These are phyloP conservation scores for Liriodendron chinense DNA, from an alignment of 164 flowering plant species.

Conservation along the genomic window DNA sequence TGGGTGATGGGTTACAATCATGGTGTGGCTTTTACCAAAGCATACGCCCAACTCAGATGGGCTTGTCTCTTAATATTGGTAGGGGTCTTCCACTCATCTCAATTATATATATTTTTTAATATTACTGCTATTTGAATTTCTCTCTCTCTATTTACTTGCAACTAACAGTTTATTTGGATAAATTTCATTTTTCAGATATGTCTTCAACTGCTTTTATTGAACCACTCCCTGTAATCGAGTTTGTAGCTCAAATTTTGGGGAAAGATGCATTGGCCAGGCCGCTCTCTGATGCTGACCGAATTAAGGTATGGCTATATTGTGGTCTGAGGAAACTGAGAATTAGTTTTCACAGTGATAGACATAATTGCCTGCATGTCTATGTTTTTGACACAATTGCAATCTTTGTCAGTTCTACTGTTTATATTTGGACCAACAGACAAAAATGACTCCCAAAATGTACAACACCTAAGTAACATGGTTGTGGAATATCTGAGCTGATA, in stretches of 20 bases:
- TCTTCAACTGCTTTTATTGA: constrained; percentile 70
- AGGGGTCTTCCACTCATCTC: neutral
- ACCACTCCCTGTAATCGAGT: constrained; percentile 72
- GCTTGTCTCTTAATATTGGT: constrained; percentile 80
- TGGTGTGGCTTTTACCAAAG: constrained; percentile 89
- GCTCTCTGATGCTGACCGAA: constrained; percentile 66
- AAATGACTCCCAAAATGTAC: too few relatives aligned
- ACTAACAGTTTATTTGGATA: neutral
- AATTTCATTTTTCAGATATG: constrained; percentile 40
- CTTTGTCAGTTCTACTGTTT: neutral
- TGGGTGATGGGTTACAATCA: constrained; percentile 59
- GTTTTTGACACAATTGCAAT: neutral
- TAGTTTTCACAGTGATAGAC: neutral
- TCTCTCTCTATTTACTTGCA: neutral
- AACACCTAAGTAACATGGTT: too few relatives aligned
- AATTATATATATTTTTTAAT: neutral
- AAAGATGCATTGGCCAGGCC: constrained; percentile 51
- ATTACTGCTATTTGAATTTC: neutral
- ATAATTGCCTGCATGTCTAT: neutral
- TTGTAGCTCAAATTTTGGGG: constrained; percentile 54
- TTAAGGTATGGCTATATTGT: constrained; percentile 43
- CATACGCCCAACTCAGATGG: constrained; percentile 76
- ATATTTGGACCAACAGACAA: too few relatives aligned
- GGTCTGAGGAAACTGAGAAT: neutral
- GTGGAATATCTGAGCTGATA: too few relatives aligned